Conservation (phyloP, 176 grass and related monocot species). For the Saccharum officinarum region DNA sequence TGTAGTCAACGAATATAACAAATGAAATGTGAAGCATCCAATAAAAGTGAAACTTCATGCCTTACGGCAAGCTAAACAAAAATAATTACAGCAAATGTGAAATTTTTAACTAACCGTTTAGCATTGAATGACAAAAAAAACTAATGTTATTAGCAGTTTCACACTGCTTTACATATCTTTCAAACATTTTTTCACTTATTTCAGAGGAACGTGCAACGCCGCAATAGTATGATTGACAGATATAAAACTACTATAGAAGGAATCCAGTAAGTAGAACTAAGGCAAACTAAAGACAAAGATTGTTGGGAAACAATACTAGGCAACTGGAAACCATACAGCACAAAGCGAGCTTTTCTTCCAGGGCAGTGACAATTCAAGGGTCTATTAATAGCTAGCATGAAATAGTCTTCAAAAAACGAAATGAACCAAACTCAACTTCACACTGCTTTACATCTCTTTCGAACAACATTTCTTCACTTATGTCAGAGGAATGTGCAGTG, state of each 20-base stretch:
- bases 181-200: background rate
- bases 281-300: background rate
- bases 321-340: background rate
- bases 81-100: background rate
- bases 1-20: background rate
- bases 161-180: background rate
- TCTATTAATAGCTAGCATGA: background rate
- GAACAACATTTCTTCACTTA: background rate
- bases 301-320: background rate
- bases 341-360: background rate
- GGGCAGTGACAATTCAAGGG: background rate
- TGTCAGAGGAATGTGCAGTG: background rate
- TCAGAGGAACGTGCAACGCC: background rate
- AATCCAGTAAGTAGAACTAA: background rate
- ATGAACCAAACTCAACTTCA: background rate
- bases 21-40: background rate
- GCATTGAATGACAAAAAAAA: background rate
- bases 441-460: background rate
- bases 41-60: background rate
- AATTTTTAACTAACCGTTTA: background rate
- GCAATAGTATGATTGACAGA: background rate
- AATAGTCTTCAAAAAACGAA: background rate
- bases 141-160: background rate
- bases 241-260: background rate
- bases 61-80: background rate